phyloP scores from a whole-genome alignment of 345 rosid species.

The Melastoma malabathricum region DNA sequence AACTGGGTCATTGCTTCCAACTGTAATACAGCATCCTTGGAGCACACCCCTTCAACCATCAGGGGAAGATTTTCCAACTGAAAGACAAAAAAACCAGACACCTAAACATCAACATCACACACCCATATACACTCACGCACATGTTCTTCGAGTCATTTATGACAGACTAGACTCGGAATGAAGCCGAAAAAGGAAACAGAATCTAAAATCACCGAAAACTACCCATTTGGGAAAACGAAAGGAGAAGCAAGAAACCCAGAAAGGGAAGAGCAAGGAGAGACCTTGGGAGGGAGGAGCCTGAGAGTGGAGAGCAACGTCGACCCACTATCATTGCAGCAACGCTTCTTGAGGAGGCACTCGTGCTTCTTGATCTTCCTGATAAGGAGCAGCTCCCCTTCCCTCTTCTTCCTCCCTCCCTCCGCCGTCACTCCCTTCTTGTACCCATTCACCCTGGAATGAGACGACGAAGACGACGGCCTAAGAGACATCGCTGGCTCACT shows the following conservation, averaged over 20 bases:
- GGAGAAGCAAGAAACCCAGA: neutral
- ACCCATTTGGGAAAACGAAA: too few species aligned
- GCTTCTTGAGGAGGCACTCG: constrained; percentile 39
- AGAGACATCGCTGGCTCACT: constrained; percentile 28
- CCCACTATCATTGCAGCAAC: constrained; percentile 23
- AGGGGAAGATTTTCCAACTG: constrained; percentile 61
- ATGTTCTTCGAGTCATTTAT: too few species aligned
- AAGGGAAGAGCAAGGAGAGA: neutral
- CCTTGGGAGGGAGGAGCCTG: neutral
- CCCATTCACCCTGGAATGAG: constrained; percentile 20
- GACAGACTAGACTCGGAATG: too few species aligned
- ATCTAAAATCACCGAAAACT: too few species aligned
- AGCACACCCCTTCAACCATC: constrained; percentile 64
- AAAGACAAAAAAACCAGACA: constrained; percentile 9
- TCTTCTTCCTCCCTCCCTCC: constrained; percentile 33
- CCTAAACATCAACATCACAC: neutral
- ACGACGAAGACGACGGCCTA: constrained; percentile 21
- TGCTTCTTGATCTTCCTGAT: constrained; percentile 39
- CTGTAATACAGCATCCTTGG: constrained; percentile 38
- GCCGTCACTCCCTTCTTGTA: constrained; percentile 36
- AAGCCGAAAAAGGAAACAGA: too few species aligned
- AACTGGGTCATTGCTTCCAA: constrained; percentile 61
- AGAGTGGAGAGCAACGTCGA: neutral
- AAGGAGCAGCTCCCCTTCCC: constrained; percentile 44
- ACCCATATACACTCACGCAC: neutral